Conservation (phyloP, 2,329 filamentous ascomycete species). For the Paraphaeosphaeria minitans region DNA sequence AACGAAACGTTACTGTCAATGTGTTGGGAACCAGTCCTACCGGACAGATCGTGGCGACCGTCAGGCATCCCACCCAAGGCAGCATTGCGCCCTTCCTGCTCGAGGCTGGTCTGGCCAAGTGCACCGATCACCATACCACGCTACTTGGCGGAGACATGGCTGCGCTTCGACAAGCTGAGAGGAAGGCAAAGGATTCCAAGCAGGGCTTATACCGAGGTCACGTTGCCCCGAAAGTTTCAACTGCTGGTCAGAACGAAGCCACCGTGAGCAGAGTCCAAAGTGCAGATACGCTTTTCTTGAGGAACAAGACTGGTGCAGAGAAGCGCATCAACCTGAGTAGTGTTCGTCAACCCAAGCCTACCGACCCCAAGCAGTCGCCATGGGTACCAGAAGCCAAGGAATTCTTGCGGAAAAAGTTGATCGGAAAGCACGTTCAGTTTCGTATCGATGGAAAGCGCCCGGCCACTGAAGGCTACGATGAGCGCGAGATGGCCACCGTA, state of each 20-base stretch:
- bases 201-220: conserved; percentile 82
- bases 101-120: conserved; percentile 85
- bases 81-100: conserved; percentile 93
- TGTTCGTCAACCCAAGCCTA: conserved; percentile 87
- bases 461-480: conserved; percentile 87
- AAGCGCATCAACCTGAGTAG: conserved; percentile 93
- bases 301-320: conserved; percentile 82
- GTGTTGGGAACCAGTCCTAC: conserved; percentile 88
- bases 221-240: conserved; percentile 66
- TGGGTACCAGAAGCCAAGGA: conserved; percentile 96
- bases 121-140: conserved; percentile 94
- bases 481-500: conserved; percentile 91
- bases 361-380: conserved; percentile 83
- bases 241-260: conserved; percentile 73
- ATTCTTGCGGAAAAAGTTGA: conserved; percentile 88
- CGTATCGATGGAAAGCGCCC: conserved; percentile 89
- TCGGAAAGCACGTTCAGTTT: conserved; percentile 93
- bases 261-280: conserved; percentile 83
- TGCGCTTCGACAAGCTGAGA: conserved; percentile 82
- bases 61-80: conserved; percentile 81
- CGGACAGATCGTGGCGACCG: conserved; percentile 84
- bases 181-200: conserved; percentile 76
- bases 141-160: conserved; percentile 90
- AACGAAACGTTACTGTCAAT: conserved; percentile 81
- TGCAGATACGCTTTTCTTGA: conserved; percentile 85